phyloP scores from a whole-genome alignment of 768 basidiomycete genomes.

The Tulasnella sp. region DNA sequence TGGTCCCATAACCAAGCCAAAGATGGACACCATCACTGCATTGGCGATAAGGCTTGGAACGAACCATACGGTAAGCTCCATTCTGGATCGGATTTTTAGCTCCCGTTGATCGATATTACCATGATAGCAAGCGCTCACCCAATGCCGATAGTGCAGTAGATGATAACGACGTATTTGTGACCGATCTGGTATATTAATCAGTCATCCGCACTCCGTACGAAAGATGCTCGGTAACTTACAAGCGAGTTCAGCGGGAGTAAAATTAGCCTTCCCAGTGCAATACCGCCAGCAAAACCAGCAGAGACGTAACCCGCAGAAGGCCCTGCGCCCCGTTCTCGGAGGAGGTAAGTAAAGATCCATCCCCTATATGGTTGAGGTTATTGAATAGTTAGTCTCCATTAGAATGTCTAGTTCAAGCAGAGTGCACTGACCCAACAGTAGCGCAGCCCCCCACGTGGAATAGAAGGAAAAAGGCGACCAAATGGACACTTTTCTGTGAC shows the following conservation, averaged over 20 bases:
- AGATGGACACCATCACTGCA: slow-evolving; percentile 27
- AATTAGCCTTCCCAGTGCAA: slow-evolving; percentile 13
- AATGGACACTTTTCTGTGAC: slow-evolving; percentile 10
- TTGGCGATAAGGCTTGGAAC: slow-evolving; percentile 25
- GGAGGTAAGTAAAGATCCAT: slow-evolving; percentile 46
- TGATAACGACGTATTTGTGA: slow-evolving; percentile 13
- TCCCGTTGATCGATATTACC: neutral
- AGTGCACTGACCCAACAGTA: slow-evolving; percentile 11
- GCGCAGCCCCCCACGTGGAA: slow-evolving; percentile 18
- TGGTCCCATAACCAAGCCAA: slow-evolving; percentile 31
- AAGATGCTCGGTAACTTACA: neutral
- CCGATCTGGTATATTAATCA: slow-evolving; percentile 7
- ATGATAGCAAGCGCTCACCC: slow-evolving; percentile 13
- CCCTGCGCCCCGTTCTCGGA: slow-evolving; percentile 36
- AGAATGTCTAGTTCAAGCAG: neutral
- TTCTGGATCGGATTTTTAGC: neutral
- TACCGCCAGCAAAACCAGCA: slow-evolving; percentile 35
- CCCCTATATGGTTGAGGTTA: slow-evolving; percentile 24
- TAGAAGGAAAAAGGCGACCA: slow-evolving; percentile 15
- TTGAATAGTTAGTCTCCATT: neutral
- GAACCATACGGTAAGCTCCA: slow-evolving; percentile 29
- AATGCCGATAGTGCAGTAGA: slow-evolving; percentile 17
- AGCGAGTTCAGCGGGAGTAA: slow-evolving; percentile 11
- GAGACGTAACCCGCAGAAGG: slow-evolving; percentile 39
- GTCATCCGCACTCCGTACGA: too few species aligned